Conservation (phyloP, 495 filamentous ascomycete genomes). For the Xylaria castorea region DNA sequence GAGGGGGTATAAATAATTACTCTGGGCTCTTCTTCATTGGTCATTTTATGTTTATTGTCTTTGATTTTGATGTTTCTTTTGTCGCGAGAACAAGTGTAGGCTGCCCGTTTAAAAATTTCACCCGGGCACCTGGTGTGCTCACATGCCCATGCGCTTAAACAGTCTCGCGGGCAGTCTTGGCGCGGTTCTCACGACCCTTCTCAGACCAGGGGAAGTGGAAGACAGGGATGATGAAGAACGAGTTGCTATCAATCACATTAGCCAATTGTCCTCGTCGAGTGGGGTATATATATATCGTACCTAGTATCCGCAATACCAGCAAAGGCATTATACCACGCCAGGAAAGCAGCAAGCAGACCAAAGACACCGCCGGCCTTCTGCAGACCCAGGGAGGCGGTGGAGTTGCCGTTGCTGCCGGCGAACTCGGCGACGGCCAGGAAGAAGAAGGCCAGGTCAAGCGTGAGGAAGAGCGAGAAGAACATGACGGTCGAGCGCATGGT, state of each 20-base stretch:
- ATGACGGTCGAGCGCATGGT: slow-evolving; percentile 93
- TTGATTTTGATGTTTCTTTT: not conserved
- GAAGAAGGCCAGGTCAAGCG: slow-evolving; percentile 90
- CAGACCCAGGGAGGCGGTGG: slow-evolving; percentile 45
- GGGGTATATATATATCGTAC: slow-evolving; percentile 46
- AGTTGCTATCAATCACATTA: slow-evolving; percentile 59
- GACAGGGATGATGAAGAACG: slow-evolving; percentile 96
- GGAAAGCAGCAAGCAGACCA: slow-evolving; percentile 84
- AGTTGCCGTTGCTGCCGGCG: slow-evolving; percentile 43
- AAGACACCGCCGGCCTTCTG: slow-evolving; percentile 87
- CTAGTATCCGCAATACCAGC: slow-evolving; percentile 94
- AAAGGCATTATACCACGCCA: slow-evolving; percentile 96
- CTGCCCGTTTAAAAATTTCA: not conserved
- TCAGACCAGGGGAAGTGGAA: slow-evolving; percentile 97
- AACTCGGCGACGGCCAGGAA: slow-evolving; percentile 82
- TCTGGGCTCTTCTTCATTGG: not conserved
- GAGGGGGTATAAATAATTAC: slow-evolving; percentile 19
- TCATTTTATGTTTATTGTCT: not conserved
- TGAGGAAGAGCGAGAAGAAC: slow-evolving; percentile 96
- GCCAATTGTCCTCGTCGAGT: slow-evolving; percentile 9
- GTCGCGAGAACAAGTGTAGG: not conserved
- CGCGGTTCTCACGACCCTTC: slow-evolving; percentile 71
- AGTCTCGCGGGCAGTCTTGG: slow-evolving; percentile 44
- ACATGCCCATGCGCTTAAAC: slow-evolving; percentile 34
- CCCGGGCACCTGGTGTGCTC: not conserved